Conservation (phyloP, 2,329 filamentous ascomycete species). For the Penicillium sp. region DNA sequence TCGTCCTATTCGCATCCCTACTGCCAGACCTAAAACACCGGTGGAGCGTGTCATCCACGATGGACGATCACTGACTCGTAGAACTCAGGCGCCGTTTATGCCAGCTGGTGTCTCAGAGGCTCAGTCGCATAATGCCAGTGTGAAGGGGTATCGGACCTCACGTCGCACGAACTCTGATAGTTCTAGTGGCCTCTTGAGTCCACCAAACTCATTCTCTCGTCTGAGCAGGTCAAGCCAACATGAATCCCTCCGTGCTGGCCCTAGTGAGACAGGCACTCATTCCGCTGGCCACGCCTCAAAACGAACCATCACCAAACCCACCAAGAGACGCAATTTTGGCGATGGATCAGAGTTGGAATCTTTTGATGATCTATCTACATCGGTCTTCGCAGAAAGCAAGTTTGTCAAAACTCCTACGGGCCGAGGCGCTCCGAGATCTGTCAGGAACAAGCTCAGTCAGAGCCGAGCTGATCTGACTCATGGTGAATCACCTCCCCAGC, state of each 20-base stretch:
- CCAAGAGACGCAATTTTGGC: slow-evolving; percentile 73
- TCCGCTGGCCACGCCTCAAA: slow-evolving; percentile 58
- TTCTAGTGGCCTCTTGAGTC: slow-evolving; percentile 50
- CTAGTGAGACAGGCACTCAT: slow-evolving; percentile 52
- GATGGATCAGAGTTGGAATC: slow-evolving; percentile 89
- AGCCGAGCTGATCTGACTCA: slow-evolving; percentile 34
- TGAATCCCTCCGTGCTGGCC: slow-evolving; percentile 50
- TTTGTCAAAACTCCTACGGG: slow-evolving; percentile 78
- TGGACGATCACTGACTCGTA: slow-evolving; percentile 50
- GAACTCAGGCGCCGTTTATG: slow-evolving; percentile 71
- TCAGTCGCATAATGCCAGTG: slow-evolving; percentile 75
- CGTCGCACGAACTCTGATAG: slow-evolving; percentile 82
- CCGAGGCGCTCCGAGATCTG: slow-evolving; percentile 66
- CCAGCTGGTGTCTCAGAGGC: slow-evolving; percentile 72
- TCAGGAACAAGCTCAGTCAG: slow-evolving; percentile 54
- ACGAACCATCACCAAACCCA: slow-evolving; percentile 73
- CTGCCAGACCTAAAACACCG: slow-evolving; percentile 66
- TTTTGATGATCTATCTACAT: slow-evolving; percentile 94
- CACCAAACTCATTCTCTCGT: slow-evolving; percentile 44
- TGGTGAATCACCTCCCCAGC: slow-evolving; percentile 48
- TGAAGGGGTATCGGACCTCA: slow-evolving; percentile 70
- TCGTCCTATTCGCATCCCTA: slow-evolving; percentile 29
- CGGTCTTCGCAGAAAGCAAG: slow-evolving; percentile 74
- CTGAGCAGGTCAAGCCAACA: slow-evolving; percentile 45
- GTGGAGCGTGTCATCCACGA: slow-evolving; percentile 57